phyloP scores from a whole-genome alignment of 225 moss, liverwort and hornwort genomes.

The Takakia lepidozioides region DNA sequence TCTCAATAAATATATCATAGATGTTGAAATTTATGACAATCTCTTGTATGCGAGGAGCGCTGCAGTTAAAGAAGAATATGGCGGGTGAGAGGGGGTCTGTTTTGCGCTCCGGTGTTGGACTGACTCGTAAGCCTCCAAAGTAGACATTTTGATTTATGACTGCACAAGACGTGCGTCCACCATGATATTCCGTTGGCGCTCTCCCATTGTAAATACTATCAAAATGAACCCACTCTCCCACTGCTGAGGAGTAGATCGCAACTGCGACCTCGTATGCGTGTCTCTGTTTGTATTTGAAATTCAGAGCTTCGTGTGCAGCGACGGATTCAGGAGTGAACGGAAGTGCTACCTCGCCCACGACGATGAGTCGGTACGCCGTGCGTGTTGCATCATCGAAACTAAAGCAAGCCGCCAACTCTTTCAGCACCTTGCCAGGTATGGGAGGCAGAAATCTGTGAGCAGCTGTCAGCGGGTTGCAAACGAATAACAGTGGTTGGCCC shows the following conservation, averaged over 20 bases:
- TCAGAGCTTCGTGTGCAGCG: neutral
- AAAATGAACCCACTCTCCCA: neutral
- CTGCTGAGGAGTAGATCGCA: neutral
- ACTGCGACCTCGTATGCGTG: neutral
- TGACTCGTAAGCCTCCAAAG: neutral
- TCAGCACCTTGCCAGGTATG: neutral
- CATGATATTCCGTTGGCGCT: too few relatives aligned
- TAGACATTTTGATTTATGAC: neutral
- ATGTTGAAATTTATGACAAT: neutral
- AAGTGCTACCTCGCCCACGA: neutral
- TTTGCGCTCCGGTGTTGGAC: neutral
- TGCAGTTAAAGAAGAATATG: constrained; percentile 7
- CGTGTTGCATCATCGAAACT: neutral
- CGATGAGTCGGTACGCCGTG: neutral
- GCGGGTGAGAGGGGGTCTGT: neutral
- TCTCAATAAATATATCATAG: neutral
- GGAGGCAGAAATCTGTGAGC: neutral
- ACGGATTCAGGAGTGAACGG: neutral
- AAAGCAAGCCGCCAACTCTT: neutral
- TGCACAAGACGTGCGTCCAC: neutral
- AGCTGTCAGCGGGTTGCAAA: neutral
- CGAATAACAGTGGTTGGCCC: neutral
- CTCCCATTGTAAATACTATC: neutral
- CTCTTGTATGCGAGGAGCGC: neutral
- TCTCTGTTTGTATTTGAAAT: neutral